Conservation (phyloP, 2,329 filamentous ascomycete genomes). For the Aspergillus ustus region DNA sequence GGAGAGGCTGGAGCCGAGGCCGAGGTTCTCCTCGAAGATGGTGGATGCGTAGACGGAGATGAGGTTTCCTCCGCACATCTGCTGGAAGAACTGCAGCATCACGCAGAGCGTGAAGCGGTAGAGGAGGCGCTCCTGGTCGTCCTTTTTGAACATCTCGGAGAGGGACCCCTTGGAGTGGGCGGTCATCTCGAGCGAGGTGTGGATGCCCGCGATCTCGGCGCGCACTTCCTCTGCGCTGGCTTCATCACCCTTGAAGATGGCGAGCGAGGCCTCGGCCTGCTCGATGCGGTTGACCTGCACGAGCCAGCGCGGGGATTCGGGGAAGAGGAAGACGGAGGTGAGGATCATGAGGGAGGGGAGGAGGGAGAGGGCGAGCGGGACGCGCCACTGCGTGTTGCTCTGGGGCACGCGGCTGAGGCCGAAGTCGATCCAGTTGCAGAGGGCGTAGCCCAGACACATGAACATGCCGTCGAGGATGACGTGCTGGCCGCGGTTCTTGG, state of each 20-base stretch:
- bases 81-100: conserved; percentile 48
- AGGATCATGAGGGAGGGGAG: conserved; percentile 57
- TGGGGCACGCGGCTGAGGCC: conserved; percentile 53
- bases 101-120: conserved; percentile 25
- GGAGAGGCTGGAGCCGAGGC: conserved; percentile 20
- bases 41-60: conserved; percentile 48
- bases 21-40: conserved; percentile 24
- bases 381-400: conserved; percentile 53
- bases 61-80: conserved; percentile 39
- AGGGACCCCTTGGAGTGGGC: conserved; percentile 19
- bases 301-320: conserved; percentile 51
- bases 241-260: conserved; percentile 22
- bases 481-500: conserved; percentile 53
- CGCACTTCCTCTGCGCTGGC: conserved; percentile 18
- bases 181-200: conserved; percentile 25
- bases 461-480: conserved; percentile 55
- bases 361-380: conserved; percentile 61
- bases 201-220: conserved; percentile 25
- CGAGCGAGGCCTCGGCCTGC: conserved; percentile 22
- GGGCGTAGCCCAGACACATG: conserved; percentile 38
- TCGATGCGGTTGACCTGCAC: conserved; percentile 25
- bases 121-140: conserved; percentile 26
- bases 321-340: conserved; percentile 51
- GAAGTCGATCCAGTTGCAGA: conserved; percentile 52
- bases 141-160: conserved; percentile 23